These are phyloP conservation scores for Aspergillus sp. DNA, from an alignment of 2,329 filamentous ascomycete genomes.

Conservation along the genomic window DNA sequence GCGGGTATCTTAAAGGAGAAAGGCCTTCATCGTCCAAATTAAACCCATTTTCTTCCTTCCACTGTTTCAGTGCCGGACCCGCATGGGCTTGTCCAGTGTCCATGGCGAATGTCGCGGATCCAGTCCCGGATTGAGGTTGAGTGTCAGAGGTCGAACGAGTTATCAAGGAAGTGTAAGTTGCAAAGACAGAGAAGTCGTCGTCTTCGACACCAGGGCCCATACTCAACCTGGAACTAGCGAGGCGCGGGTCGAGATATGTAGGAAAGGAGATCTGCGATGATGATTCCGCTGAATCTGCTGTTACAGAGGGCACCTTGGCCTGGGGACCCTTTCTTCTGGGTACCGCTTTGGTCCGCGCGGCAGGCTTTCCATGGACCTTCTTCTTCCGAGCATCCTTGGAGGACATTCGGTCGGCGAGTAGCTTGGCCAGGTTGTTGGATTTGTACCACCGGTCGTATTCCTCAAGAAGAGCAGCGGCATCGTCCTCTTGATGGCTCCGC, in stretches of 20 bases:
- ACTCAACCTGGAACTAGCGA: conserved; percentile 17
- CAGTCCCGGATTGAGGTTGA: background rate
- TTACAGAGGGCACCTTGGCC: conserved; percentile 1
- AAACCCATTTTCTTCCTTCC: conserved; percentile 17
- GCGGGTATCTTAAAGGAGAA: conserved; percentile 11
- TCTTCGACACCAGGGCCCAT: conserved; percentile 4
- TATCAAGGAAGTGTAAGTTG: conserved; percentile 7
- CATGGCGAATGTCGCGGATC: conserved; percentile 2
- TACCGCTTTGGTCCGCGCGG: conserved; percentile 3
- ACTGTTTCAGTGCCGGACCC: background rate
- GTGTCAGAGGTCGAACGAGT: background rate
- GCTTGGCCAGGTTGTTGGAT: conserved; percentile 64
- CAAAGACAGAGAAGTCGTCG: conserved; percentile 1
- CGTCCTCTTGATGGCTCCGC: conserved; percentile 64
- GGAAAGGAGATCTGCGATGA: conserved; percentile 10
- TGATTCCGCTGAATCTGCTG: background rate
- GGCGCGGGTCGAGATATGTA: conserved; percentile 30
- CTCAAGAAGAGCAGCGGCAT: conserved; percentile 62
- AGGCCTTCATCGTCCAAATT: conserved; percentile 16
- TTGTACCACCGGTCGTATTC: conserved; percentile 78
- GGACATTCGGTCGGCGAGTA: conserved; percentile 75
- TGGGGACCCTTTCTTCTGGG: conserved; percentile 8
- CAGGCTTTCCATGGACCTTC: conserved; percentile 20
- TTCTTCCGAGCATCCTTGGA: conserved; percentile 70
- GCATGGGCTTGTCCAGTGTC: conserved; percentile 1